phyloP scores from a whole-genome alignment of 345 rosid genomes.

The Gynandropsis gynandra region DNA sequence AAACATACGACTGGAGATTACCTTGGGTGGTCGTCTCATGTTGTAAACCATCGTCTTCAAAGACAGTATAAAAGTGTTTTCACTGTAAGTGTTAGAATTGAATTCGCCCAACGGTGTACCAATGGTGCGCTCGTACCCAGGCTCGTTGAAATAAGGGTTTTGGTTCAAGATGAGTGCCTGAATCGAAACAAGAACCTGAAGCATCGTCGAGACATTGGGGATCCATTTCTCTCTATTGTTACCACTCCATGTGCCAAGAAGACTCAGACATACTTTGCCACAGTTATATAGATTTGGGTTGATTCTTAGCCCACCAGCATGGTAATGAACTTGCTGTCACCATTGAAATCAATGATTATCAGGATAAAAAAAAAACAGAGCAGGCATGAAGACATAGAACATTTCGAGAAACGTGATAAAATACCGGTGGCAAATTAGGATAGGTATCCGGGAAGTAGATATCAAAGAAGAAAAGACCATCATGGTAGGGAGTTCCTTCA shows the following conservation, averaged over 20 bases:
- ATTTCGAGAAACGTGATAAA: constrained; percentile 8
- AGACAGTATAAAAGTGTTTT: constrained; percentile 51
- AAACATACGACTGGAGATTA: constrained; percentile 13
- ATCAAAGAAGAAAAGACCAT: constrained; percentile 91
- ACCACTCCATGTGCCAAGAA: constrained; percentile 91
- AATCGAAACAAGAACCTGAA: constrained; percentile 90
- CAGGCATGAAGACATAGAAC: background rate
- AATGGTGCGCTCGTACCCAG: constrained; percentile 42
- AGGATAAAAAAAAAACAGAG: constrained; percentile 9
- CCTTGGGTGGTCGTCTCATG: constrained; percentile 85
- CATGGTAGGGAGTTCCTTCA: constrained; percentile 91
- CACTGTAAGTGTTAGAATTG: constrained; percentile 50
- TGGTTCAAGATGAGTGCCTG: constrained; percentile 85
- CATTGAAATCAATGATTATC: constrained; percentile 4
- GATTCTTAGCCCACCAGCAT: constrained; percentile 74
- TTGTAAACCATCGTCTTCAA: constrained; percentile 64
- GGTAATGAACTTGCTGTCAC: constrained; percentile 62
- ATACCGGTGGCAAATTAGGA: constrained; percentile 75
- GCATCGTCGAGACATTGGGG: constrained; percentile 64
- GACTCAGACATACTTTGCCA: constrained; percentile 93
- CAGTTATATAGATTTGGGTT: constrained; percentile 69
- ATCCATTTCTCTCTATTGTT: constrained; percentile 71
- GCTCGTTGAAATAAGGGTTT: constrained; percentile 86
- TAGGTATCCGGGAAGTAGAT: constrained; percentile 67
- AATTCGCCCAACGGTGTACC: constrained; percentile 50